Evolutionary conservation across 2,329 filamentous ascomycete genomes (phyloP).

Genomic region (Aspergillus melleus): DNA sequence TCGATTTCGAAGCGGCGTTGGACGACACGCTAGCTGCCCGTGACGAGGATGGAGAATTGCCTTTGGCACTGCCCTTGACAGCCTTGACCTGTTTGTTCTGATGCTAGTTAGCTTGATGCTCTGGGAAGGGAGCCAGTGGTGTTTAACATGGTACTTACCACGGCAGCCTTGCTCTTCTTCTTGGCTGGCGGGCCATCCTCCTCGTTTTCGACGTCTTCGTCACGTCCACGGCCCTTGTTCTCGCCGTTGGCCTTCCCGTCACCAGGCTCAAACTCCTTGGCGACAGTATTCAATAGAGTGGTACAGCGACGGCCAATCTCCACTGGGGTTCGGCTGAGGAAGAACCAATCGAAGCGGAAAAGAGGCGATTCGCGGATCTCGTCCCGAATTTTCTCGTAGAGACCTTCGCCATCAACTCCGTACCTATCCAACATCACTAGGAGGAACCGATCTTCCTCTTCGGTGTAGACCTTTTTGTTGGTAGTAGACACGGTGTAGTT

Average conservation of each 20-base stretch:
- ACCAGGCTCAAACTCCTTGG: conserved; percentile 83
- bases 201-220: conserved; percentile 78
- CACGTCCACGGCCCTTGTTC: conserved; percentile 61
- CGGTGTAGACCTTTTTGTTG: conserved; percentile 99
- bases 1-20: conserved; percentile 56
- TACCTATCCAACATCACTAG: conserved; percentile 90
- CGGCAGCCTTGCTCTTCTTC: conserved; percentile 90
- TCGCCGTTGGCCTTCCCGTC: conserved; percentile 60
- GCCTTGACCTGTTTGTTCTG: conserved; percentile 94
- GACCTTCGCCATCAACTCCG: conserved; percentile 83
- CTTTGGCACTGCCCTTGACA: conserved; percentile 75
- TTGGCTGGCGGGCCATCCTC: conserved; percentile 81
- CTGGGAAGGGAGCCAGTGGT: background rate
- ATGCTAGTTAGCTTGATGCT: conserved; percentile 8
- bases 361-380: conserved; percentile 92
- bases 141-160: conserved; percentile 58
- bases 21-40: conserved; percentile 87
- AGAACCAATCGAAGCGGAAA: conserved; percentile 99
- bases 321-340: conserved; percentile 87
- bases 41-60: conserved; percentile 73
- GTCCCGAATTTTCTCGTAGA: conserved; percentile 94
- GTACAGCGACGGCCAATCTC: conserved; percentile 92
- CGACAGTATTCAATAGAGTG: conserved; percentile 89
- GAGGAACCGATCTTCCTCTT: conserved; percentile 95
- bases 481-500: conserved; percentile 99